Evolutionary conservation across 768 basidiomycete genomes (phyloP), one percentile per base, ranked within the genome.

Genomic region (Phylloporus rhodoxanthus): DNA sequence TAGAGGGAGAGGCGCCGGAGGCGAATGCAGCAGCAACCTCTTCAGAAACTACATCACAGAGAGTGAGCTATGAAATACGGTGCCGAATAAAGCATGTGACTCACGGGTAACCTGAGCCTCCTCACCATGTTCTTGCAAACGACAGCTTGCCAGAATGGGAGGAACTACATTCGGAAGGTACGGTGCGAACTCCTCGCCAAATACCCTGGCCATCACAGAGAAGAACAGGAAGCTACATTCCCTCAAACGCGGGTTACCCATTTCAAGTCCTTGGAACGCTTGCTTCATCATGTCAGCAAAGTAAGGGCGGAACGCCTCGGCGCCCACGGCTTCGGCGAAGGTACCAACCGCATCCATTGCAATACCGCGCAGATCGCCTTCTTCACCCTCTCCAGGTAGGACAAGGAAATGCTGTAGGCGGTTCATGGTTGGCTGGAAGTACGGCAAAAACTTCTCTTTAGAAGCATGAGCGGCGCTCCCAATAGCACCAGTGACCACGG

Each of bases 311-410:
- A 98, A 99, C 25, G 82, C 74, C 13, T 98, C 94, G 63, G 84
- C 81, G 55, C 96, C 95, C 52, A 98, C 91, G 8, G 95, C 92
- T 70, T 98, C 95, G 13, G 96, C 91, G 59, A 99, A 91, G 0
- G 96, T 97, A 45, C 96, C 96, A 52, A 97, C 85, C n/a, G 96
- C 91, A 70, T 98, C 96, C 83, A 96, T 96, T 10, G 95, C 87
- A 63, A 97, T 94, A 32, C 96, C 95, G 50, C 95, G 90, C 33
- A 99, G 80, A 60, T 97, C 94, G 38, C 78, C 82, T 70, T 96
- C 91, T 65, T 96, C 95, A 40, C 91, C 93, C 57, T 94, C 89
- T 25, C 80, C 85, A 19, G 78, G 81, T 25, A 98, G 81, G 29
- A 80, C 72, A 44, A 98, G 80, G 82, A 95, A 96, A 62, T 87